Evolutionary conservation across 768 basidiomycete genomes (phyloP).

Genomic region (Boletellus ananas): DNA sequence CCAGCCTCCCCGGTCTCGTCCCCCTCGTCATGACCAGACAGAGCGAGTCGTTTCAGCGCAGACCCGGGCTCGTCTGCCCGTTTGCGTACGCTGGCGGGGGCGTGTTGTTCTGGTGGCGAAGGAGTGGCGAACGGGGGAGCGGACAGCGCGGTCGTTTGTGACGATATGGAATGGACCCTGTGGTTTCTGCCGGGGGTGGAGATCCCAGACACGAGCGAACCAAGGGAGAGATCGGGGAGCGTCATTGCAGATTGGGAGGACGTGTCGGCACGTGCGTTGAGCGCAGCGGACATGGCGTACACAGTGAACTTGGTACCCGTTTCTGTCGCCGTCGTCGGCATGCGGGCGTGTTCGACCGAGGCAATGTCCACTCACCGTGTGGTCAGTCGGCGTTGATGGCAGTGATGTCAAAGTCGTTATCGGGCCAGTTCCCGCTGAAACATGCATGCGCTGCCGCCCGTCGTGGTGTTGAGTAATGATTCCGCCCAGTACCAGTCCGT

Average conservation of each 20-base stretch:
- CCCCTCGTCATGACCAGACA: conserved; percentile 32
- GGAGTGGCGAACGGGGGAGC: conserved; percentile 50
- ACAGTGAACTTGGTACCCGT: neutral
- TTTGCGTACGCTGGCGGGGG: conserved; percentile 31
- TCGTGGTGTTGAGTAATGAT: neutral
- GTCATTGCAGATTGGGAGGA: conserved; percentile 43
- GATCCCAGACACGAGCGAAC: conserved; percentile 50
- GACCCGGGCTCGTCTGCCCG: conserved; percentile 39
- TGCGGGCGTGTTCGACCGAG: neutral
- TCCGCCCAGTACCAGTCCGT: neutral
- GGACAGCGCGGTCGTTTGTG: conserved; percentile 49
- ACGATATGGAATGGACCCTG: conserved; percentile 48
- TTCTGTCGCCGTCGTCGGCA: neutral
- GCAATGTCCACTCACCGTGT: conserved; percentile 4
- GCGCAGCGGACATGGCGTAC: conserved; percentile 40
- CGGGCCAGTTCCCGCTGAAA: neutral
- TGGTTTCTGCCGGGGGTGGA: conserved; percentile 47
- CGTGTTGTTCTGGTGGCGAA: conserved; percentile 38
- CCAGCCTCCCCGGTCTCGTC: conserved; percentile 38
- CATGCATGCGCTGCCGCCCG: conserved; percentile 1
- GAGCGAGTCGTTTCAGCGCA: conserved; percentile 38
- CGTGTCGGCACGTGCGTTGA: conserved; percentile 37
- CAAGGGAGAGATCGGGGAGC: conserved; percentile 59
- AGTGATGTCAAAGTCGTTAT: conserved; percentile 1
- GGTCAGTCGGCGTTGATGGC: conserved; percentile 1